Evolutionary conservation across 2,329 filamentous ascomycete genomes (phyloP).

Genomic region (Fusarium oligoseptatum): DNA sequence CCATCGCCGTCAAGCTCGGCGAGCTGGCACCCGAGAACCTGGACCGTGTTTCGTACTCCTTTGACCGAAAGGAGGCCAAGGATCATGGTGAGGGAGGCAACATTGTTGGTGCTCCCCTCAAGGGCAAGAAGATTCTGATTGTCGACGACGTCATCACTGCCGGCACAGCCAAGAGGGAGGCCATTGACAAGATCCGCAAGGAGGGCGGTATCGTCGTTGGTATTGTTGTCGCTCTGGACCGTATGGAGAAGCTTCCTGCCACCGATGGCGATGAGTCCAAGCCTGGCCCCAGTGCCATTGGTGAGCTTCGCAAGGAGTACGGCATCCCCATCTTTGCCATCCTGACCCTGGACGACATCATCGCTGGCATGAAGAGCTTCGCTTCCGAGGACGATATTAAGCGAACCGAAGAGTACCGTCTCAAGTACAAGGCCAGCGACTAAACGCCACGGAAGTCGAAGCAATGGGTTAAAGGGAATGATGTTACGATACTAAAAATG

Average conservation of each 20-base stretch:
- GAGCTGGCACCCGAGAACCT: conserved; percentile 76
- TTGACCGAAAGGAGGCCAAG: conserved; percentile 97
- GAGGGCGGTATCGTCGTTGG: conserved; percentile 89
- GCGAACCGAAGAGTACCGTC: conserved; percentile 80
- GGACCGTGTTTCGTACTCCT: conserved; percentile 82
- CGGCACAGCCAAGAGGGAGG: conserved; percentile 93
- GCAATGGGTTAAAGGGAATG: background rate
- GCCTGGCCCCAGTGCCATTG: conserved; percentile 83
- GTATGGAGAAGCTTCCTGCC: conserved; percentile 83
- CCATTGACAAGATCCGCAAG: conserved; percentile 87
- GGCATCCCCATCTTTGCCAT: conserved; percentile 87
- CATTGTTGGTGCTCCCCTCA: conserved; percentile 88
- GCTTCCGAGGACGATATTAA: conserved; percentile 73
- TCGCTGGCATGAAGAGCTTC: conserved; percentile 74
- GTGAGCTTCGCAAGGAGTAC: conserved; percentile 85
- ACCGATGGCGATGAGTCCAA: conserved; percentile 75
- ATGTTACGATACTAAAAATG: conserved; percentile 26
- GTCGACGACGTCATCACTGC: conserved; percentile 98
- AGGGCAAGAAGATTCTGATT: conserved; percentile 88
- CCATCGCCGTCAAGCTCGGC: conserved; percentile 81
- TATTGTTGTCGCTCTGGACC: conserved; percentile 89
- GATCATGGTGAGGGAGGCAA: conserved; percentile 94
- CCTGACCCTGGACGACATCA: conserved; percentile 86
- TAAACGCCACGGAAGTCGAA: conserved; percentile 45
- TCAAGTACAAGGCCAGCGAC: conserved; percentile 73